Evolutionary conservation across 768 basidiomycete species (phyloP).

Genomic region (Infundibulicybe gibba): DNA sequence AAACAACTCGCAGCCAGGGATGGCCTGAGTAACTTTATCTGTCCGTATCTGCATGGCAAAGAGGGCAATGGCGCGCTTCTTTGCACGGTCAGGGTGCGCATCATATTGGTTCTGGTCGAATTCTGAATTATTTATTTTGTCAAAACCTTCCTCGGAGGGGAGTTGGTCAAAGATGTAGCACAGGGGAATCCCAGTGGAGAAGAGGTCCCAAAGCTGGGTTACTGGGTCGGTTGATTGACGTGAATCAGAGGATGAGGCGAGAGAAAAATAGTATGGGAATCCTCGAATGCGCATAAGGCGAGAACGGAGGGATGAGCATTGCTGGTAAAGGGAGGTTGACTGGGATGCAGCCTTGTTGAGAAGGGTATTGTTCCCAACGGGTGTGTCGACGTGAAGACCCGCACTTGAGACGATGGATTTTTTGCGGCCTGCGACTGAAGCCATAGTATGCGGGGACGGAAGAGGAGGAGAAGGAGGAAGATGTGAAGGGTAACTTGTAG

Average conservation of each 20-base stretch:
- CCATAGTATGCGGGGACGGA: constrained; percentile 32
- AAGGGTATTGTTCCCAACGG: constrained; percentile 76
- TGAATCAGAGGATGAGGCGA: constrained; percentile 53
- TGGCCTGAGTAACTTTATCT: constrained; percentile 52
- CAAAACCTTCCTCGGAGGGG: constrained; percentile 57
- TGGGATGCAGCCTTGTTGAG: constrained; percentile 90
- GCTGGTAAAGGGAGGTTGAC: constrained; percentile 87
- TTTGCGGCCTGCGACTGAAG: constrained; percentile 67
- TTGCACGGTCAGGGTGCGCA: constrained; percentile 71
- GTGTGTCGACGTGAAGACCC: constrained; percentile 68
- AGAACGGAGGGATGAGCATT: constrained; percentile 76
- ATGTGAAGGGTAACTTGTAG: constrained; percentile 9
- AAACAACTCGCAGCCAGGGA: constrained; percentile 76
- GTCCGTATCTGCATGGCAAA: constrained; percentile 87
- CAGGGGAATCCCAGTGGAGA: constrained; percentile 89
- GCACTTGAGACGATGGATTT: constrained; percentile 70
- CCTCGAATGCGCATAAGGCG: constrained; percentile 76
- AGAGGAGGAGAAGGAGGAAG: constrained; percentile 12
- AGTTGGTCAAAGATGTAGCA: constrained; percentile 97
- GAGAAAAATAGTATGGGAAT: constrained; percentile 67
- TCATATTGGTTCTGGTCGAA: constrained; percentile 67
- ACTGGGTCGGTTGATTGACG: constrained; percentile 89
- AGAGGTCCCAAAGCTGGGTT: constrained; percentile 90
- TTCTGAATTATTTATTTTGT: constrained; percentile 57
- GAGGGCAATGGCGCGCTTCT: constrained; percentile 87